Evolutionary conservation across 2,329 filamentous ascomycete species (phyloP), one percentile per base, ranked within the genome.

Genomic region (Leptographium flavum): DNA sequence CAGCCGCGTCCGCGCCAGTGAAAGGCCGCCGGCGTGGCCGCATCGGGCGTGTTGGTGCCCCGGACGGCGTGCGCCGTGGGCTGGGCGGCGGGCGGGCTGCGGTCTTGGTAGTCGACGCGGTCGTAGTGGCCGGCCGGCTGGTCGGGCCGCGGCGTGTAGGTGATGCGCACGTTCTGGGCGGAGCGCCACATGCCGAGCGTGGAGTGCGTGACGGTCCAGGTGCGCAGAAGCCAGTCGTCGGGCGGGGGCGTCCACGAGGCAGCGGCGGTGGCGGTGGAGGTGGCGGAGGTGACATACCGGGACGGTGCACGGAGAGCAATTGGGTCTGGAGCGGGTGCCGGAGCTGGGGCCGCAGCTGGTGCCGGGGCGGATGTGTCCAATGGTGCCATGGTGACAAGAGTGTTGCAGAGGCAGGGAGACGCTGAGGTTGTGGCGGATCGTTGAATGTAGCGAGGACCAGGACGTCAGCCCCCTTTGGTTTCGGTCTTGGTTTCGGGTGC

Each of bases 181-280:
- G 74, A 73, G 54, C 78, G 78, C 86, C 86, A 93, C 82, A 92
- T 87, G 50, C 74, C 65, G 11, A 87, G 74, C 5, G 81, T 85
- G 5, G 79, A 83, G 64, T 87, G 81, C 11, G 81, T 84, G 46
- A 87, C 81, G 54, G 73, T 65, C 83, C 83, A 87, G 48, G 76
- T 83, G 49, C 79, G 68, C 43, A 69, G 62, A 39, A 87, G 72
- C 70, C 74, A 83, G 47, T 70, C 61, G 23, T 76, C 60, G 3
- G 72, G 57, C 5, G 79, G 77, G 1, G 57, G 49, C 45, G 23
- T 50, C 50, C 22, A 56, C 50, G 33, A 52, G 27, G 47, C 54
- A n/a, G n/a, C n/a, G 27, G 8, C 5, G 27, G 27, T 6, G 42
- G 48, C 11, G 3, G 49, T 5, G 44, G 60, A 40, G 39, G 59